A percentile compares a stretch with the other conserved stretches of the same genome.
Conservation (phyloP, 208 protist species). For the Leishmania gerbilli region DNA sequence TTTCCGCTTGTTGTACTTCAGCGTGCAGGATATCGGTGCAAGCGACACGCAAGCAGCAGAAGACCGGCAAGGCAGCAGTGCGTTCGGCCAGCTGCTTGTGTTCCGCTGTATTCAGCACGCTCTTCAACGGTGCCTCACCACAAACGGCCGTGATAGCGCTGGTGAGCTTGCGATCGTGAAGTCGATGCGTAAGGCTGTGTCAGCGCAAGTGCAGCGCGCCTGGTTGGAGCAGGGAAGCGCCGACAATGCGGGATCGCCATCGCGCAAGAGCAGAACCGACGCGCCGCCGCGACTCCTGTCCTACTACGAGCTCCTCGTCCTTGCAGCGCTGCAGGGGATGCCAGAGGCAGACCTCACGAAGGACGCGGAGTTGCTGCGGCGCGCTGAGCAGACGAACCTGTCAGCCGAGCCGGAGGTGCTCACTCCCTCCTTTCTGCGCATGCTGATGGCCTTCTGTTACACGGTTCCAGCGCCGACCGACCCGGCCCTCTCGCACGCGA, state of each 20-base stretch:
- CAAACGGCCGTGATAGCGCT: slow-evolving; percentile 4
- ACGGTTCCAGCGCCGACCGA: slow-evolving; percentile 36
- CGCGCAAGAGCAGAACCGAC: neutral
- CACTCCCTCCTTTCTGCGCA: slow-evolving; percentile 43
- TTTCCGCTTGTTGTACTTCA: slow-evolving; percentile 44
- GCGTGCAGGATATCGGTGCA: slow-evolving; percentile 6
- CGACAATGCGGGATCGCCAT: neutral
- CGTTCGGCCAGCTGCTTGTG: slow-evolving; percentile 44
- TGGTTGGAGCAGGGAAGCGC: slow-evolving; percentile 1
- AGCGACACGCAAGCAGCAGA: neutral
- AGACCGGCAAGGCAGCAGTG: slow-evolving; percentile 25
- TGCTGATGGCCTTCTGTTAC: slow-evolving; percentile 68
- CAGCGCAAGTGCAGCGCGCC: slow-evolving; percentile 1
- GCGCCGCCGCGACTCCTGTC: slow-evolving; percentile 37
- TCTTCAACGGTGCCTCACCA: slow-evolving; percentile 41
- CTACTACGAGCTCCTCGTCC: slow-evolving; percentile 68
- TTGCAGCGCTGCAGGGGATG: slow-evolving; percentile 73
- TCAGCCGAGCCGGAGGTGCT: slow-evolving; percentile 27
- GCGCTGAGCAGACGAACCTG: slow-evolving; percentile 54
- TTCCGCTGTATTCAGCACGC: slow-evolving; percentile 42
- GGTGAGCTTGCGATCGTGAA: slow-evolving; percentile 16
- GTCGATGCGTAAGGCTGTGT: slow-evolving; percentile 10
- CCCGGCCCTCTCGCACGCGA: slow-evolving; percentile 22
- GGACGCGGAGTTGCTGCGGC: slow-evolving; percentile 47
- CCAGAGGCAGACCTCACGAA: slow-evolving; percentile 58